Evolutionary conservation across 2,329 filamentous ascomycete species (phyloP).

Genomic region (Whalleya microplaca): DNA sequence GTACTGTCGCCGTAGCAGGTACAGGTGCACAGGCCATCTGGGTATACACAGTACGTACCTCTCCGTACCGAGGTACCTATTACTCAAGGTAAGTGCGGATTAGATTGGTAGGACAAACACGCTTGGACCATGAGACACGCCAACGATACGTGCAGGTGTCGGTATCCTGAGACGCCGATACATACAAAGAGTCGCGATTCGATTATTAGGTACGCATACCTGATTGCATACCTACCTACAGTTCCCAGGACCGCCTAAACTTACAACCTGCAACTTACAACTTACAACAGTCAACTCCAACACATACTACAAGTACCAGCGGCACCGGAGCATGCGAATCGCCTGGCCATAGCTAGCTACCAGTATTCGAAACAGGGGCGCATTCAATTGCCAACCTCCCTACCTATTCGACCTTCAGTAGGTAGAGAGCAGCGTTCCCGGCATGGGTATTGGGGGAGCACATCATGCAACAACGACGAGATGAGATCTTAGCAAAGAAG

Average conservation of each 20-base stretch:
- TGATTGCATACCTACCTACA: background rate
- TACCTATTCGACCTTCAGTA: background rate
- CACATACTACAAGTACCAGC: background rate
- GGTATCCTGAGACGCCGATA: background rate
- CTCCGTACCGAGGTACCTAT: no score
- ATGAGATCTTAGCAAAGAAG: conserved; percentile 96
- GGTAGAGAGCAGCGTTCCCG: conserved; percentile 35
- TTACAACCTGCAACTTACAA: no score
- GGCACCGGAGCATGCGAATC: background rate
- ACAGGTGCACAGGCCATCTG: background rate
- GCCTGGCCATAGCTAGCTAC: background rate
- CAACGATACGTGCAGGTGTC: background rate
- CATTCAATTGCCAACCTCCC: background rate
- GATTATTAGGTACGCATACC: no score
- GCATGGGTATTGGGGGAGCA: conserved; percentile 51
- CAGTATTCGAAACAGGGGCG: background rate
- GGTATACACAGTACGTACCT: no score
- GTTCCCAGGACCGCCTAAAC: background rate
- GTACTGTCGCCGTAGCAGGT: background rate
- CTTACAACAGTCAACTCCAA: background rate
- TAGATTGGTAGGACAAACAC: background rate
- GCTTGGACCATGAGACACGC: background rate
- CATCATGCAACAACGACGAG: conserved; percentile 78
- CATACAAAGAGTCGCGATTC: background rate
- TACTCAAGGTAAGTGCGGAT: no score